Evolutionary conservation across 139 green algal genomes (phyloP).

Genomic region (Microglena sp.): DNA sequence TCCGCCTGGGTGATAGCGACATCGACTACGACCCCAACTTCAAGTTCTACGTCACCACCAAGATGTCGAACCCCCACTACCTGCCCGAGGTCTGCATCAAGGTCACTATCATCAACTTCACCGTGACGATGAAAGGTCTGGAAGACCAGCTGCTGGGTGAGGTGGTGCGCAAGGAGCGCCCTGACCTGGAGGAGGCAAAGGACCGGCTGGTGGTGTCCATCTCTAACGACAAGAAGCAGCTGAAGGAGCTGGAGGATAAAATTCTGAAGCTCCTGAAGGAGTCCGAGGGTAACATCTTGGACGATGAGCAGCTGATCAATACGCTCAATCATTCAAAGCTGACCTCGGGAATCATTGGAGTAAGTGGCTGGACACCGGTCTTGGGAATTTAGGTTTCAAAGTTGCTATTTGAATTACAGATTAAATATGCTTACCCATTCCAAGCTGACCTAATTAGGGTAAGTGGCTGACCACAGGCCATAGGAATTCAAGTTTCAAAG

Average conservation of each 20-base stretch:
- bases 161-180: constrained; percentile 68
- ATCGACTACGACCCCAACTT: constrained; percentile 75
- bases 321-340: constrained; percentile 81
- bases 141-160: constrained; percentile 84
- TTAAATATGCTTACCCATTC: no score
- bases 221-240: constrained; percentile 68
- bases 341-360: constrained; percentile 62
- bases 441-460: no score
- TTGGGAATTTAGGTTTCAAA: neutral
- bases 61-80: constrained; percentile 76
- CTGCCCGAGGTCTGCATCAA: constrained; percentile 78
- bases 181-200: constrained; percentile 57
- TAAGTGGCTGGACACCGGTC: constrained; percentile 6
- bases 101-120: constrained; percentile 82
- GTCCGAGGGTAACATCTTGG: constrained; percentile 76
- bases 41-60: constrained; percentile 61
- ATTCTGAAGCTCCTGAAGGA: constrained; percentile 80
- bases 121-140: constrained; percentile 53
- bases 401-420: no score
- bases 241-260: constrained; percentile 56
- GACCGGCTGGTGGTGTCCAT: constrained; percentile 73
- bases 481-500: no score
- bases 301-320: constrained; percentile 82
- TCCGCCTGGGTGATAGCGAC: constrained; percentile 67
- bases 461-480: no score